A percentile compares a stretch with the other conserved stretches of the same genome.
These are phyloP conservation scores for Naganishia onofrii DNA, from an alignment of 768 basidiomycete genomes.

Conservation along the genomic window DNA sequence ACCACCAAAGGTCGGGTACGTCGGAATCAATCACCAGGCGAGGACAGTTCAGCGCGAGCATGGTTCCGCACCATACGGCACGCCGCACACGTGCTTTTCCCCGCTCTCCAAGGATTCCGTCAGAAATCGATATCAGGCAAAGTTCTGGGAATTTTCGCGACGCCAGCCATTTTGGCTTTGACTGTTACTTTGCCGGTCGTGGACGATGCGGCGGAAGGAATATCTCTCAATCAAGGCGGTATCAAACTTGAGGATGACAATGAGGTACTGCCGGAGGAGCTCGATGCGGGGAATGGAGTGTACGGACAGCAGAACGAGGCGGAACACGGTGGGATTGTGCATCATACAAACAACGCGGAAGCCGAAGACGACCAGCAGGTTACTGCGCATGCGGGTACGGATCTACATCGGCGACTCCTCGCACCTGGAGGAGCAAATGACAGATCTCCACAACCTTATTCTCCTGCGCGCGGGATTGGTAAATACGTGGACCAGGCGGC, in stretches of 20 bases:
- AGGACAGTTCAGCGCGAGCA: not conserved
- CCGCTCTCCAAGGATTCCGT: slow-evolving; percentile 71
- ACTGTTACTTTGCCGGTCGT: slow-evolving; percentile 91
- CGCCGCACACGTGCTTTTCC: slow-evolving; percentile 70
- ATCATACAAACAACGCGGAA: slow-evolving; percentile 30
- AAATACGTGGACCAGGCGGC: not conserved
- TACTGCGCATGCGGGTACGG: slow-evolving; percentile 40
- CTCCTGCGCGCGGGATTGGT: not conserved
- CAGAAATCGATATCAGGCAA: slow-evolving; percentile 69
- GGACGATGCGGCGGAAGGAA: slow-evolving; percentile 60
- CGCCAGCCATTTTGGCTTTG: slow-evolving; percentile 78
- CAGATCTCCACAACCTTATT: not conserved
- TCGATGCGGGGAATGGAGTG: slow-evolving; percentile 53
- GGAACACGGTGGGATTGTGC: slow-evolving; percentile 2
- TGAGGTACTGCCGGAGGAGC: slow-evolving; percentile 66
- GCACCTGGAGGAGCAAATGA: slow-evolving; percentile 32
- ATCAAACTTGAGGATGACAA: slow-evolving; percentile 59
- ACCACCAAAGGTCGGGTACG: not conserved
- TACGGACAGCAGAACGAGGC: slow-evolving; percentile 65
- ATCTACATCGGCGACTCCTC: slow-evolving; percentile 48
- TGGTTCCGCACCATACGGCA: slow-evolving; percentile 21
- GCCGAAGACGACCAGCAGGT: slow-evolving; percentile 36
- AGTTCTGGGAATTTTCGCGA: slow-evolving; percentile 73
- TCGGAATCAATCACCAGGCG: not conserved
- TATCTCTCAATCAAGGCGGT: slow-evolving; percentile 37